phyloP scores from a whole-genome alignment of 345 rosid genomes.

The Eutrema japonicum region DNA sequence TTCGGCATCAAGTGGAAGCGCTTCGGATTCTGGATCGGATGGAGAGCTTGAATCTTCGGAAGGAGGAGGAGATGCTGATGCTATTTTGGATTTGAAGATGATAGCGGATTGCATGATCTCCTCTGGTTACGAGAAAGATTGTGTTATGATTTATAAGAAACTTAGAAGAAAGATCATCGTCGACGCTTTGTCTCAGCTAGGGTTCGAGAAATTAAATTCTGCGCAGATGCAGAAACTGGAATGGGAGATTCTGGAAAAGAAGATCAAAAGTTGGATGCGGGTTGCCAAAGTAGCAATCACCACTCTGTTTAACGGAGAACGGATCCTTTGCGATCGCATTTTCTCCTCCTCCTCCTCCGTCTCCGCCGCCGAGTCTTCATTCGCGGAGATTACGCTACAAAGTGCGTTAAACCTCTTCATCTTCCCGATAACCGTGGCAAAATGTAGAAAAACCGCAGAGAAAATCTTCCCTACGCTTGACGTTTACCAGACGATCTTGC shows the following conservation, averaged over 20 bases:
- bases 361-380: slow-evolving; percentile 59
- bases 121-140: slow-evolving; percentile 70
- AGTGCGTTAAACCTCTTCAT: slow-evolving; percentile 61
- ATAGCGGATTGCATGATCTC: slow-evolving; percentile 79
- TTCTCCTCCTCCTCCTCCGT: slow-evolving; percentile 65
- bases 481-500: slow-evolving; percentile 69
- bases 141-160: slow-evolving; percentile 62
- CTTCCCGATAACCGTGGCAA: slow-evolving; percentile 69
- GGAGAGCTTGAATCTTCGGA: slow-evolving; percentile 9
- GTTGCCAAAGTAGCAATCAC: slow-evolving; percentile 55
- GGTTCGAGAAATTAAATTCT: slow-evolving; percentile 55
- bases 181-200: slow-evolving; percentile 59
- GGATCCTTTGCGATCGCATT: slow-evolving; percentile 69
- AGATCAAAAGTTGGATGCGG: slow-evolving; percentile 60
- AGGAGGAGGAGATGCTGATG: slow-evolving; percentile 38
- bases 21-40: slow-evolving; percentile 31
- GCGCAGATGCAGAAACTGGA: slow-evolving; percentile 65
- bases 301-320: slow-evolving; percentile 67
- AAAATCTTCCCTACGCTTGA: slow-evolving; percentile 76
- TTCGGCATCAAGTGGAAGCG: not conserved
- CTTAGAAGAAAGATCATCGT: slow-evolving; percentile 61
- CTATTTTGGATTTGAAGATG: slow-evolving; percentile 59
- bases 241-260: slow-evolving; percentile 65
- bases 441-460: slow-evolving; percentile 68
- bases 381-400: slow-evolving; percentile 57